A percentile compares a stretch with the other conserved stretches of the same genome.
phyloP scores from a whole-genome alignment of 2,329 filamentous ascomycete species.

The Calycina marina region DNA sequence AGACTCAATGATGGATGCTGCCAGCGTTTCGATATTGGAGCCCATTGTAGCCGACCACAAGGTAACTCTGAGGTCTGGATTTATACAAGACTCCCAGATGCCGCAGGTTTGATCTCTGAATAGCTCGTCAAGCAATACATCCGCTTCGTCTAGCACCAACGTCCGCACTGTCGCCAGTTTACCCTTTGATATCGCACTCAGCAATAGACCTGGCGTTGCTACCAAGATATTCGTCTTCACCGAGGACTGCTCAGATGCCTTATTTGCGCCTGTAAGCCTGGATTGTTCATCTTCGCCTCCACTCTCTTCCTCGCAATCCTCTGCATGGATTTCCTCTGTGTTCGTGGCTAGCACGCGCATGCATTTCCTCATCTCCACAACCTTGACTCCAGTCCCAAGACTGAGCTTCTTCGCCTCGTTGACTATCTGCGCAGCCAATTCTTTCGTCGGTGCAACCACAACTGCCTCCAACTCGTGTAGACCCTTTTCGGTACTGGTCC shows the following conservation, averaged over 20 bases:
- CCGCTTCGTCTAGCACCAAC: constrained; percentile 82
- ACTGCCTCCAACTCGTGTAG: constrained; percentile 46
- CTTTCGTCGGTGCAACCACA: constrained; percentile 65
- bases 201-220: constrained; percentile 63
- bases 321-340: constrained; percentile 18
- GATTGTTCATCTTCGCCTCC: constrained; percentile 25
- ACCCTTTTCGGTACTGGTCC: constrained; percentile 23
- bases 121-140: constrained; percentile 80
- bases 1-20: constrained; percentile 49
- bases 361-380: constrained; percentile 73
- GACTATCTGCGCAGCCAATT: constrained; percentile 65
- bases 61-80: constrained; percentile 54
- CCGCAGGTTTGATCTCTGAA: constrained; percentile 80
- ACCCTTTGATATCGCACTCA: constrained; percentile 51
- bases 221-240: constrained; percentile 70
- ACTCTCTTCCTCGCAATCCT: constrained; percentile 24
- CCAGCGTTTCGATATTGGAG: constrained; percentile 73
- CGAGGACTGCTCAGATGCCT: constrained; percentile 28
- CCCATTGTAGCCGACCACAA: constrained; percentile 98
- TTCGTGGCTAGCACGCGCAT: constrained; percentile 46
- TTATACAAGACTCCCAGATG: constrained; percentile 69
- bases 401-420: constrained; percentile 77
- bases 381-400: constrained; percentile 60
- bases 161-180: constrained; percentile 53
- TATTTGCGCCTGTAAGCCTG: constrained; percentile 23